Conservation (phyloP, 2,329 filamentous ascomycete genomes). For the Fusarium pseudograminearum region DNA sequence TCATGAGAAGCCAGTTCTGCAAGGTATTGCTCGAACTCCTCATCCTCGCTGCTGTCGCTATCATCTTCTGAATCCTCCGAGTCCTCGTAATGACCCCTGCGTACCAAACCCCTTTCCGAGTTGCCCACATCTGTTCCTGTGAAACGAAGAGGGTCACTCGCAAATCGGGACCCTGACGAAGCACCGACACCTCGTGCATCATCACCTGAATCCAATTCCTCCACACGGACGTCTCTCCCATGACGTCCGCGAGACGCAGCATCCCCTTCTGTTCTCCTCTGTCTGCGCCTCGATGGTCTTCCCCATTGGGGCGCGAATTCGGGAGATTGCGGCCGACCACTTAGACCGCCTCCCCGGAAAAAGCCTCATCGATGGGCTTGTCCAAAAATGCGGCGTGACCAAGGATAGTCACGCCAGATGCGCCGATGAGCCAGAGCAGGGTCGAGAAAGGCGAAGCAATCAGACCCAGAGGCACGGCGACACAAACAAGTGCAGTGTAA, state of each 20-base stretch:
- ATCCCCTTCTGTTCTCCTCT: constrained; percentile 69
- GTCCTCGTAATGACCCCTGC: constrained; percentile 53
- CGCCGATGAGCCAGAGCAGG: constrained; percentile 94
- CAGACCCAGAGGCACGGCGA: constrained; percentile 86
- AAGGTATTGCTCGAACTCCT: constrained; percentile 62
- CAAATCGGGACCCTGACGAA: constrained; percentile 61
- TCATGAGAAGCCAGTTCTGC: constrained; percentile 70
- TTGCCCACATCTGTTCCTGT: constrained; percentile 69
- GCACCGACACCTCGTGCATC: constrained; percentile 68
- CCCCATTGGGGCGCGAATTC: constrained; percentile 93
- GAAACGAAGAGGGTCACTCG: constrained; percentile 71
- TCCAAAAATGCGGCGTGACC: constrained; percentile 97
- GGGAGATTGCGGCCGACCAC: constrained; percentile 99
- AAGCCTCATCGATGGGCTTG: constrained; percentile 99
- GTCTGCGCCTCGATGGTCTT: constrained; percentile 96
- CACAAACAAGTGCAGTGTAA: constrained; percentile 86
- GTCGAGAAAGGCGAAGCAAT: constrained; percentile 87
- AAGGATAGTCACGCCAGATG: constrained; percentile 91
- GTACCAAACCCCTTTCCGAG: constrained; percentile 53
- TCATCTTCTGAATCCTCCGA: constrained; percentile 51
- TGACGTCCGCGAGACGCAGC: constrained; percentile 55
- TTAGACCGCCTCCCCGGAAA: constrained; percentile 99
- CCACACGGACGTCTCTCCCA: constrained; percentile 61
- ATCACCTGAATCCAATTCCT: constrained; percentile 75
- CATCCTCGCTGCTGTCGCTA: constrained; percentile 52